Conservation (phyloP, 305 asterid species). For the Solanum hybrid region DNA sequence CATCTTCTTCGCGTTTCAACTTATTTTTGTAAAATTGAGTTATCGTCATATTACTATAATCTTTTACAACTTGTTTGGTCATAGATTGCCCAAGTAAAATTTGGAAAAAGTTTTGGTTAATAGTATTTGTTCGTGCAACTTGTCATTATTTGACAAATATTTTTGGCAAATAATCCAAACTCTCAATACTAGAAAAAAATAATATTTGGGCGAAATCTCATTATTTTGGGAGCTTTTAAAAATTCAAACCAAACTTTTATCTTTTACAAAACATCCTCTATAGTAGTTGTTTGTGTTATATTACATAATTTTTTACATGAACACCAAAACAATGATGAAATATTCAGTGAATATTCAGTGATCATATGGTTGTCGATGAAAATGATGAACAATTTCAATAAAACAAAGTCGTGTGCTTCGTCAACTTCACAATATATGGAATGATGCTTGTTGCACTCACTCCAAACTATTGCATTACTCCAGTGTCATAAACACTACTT, state of each 20-base stretch:
- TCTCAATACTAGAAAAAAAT: too few species aligned
- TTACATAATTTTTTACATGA: too few species aligned
- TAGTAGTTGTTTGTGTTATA: neutral
- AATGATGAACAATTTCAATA: too few species aligned
- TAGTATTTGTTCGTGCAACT: too few species aligned
- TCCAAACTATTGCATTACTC: neutral
- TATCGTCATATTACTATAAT: neutral
- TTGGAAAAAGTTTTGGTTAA: neutral
- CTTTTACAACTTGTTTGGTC: accelerated
- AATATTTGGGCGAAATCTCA: too few species aligned
- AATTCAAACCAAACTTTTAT: too few species aligned
- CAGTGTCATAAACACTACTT: neutral
- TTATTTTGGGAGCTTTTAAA: neutral
- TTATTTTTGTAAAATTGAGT: too few species aligned
- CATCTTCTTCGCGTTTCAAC: neutral
- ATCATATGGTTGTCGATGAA: too few species aligned
- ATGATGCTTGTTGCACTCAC: neutral
- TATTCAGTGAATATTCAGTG: accelerated
- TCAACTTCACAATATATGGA: neutral
- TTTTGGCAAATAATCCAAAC: neutral
- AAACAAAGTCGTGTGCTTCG: neutral
- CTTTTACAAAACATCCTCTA: neutral
- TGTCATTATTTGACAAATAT: neutral
- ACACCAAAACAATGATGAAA: neutral
- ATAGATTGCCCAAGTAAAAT: too few species aligned